Base-by-base conservation (phyloP, 306 rosid genomes). In the Alnus glutinosa region DNA sequence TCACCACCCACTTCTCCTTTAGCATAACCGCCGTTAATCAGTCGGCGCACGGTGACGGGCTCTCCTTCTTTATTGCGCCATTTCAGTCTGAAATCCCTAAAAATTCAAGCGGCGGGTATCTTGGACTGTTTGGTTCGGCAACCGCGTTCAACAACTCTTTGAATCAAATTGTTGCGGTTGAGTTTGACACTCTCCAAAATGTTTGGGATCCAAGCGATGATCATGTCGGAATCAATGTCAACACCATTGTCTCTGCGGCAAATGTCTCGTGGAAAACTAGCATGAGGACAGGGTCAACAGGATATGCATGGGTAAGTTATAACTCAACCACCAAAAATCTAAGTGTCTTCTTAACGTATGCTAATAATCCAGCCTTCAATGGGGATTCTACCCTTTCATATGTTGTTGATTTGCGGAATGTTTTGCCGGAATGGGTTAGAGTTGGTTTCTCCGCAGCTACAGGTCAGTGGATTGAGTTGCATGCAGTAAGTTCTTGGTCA, bases 381-480 rank as follows among this genome's bases (percentile, higher is more conserved):
- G 88, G 82, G 34, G 69, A 68, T 67, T 91, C 82, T 49, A 88
- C 77, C 61, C 83, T 89, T 37, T 86, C 77, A 11, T 23, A 87
- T 66, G 28, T 75, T 30, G 74, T 94, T 77, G 92, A 94, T 88
- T 77, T 92, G 82, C 89, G 81, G 62, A 81, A 80, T 0, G 78
- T 82, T 44, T 83, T 94, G 85, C 92, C 96, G 0, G 94, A 92
- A 73, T 55, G 37, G 76, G 96, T 87, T 55, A 83, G 92, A 14
- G 70, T 91, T 30, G 94, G 97, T 3, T 91, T 93, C 75, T 91
- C 96, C 8, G 95, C 98, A 6, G 86, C 98, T 12, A 93, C 97
- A 0, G 93, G 97, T 46, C 0, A 16, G 0, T 82, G 79, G 86
- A 23, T 83, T 66, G 97, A 94, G 58, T 51, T 83, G 75, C 97